phyloP scores from a whole-genome alignment of 192 early-diverging fungal genomes.

The Radiomyces spectabilis region DNA sequence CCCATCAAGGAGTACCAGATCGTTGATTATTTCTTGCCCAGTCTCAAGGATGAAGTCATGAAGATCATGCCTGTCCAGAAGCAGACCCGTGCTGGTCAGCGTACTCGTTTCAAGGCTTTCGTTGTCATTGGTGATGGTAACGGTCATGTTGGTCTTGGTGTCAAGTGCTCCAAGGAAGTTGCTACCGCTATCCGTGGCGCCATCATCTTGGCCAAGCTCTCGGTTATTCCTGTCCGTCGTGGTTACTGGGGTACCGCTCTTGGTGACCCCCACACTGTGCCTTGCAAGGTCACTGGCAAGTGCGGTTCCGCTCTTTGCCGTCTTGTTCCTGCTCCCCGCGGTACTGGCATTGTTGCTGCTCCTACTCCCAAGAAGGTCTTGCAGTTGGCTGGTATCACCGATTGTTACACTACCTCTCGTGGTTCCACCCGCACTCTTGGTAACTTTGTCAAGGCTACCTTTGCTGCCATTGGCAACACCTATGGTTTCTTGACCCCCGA shows the following conservation, averaged over 20 bases:
- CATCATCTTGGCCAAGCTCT: constrained; percentile 98
- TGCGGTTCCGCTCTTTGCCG: constrained; percentile 88
- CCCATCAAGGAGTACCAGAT: constrained; percentile 99
- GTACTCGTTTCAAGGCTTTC: constrained; percentile 99
- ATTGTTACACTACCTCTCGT: constrained; percentile 92
- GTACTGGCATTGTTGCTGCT: constrained; percentile 96
- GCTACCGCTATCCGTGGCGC: constrained; percentile 97
- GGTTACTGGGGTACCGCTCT: constrained; percentile 95
- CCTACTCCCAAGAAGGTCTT: constrained; percentile 96
- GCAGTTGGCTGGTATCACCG: constrained; percentile 90
- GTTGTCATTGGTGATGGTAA: constrained; percentile 96
- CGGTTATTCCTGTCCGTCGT: constrained; percentile 93
- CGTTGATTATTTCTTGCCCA: constrained; percentile 90
- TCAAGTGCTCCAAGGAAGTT: constrained; percentile 99
- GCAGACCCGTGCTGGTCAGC: constrained; percentile 99
- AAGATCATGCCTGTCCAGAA: constrained; percentile 99
- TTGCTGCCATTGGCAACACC: constrained; percentile 92
- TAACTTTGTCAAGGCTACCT: constrained; percentile 98
- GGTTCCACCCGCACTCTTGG: constrained; percentile 96
- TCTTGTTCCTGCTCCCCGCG: constrained; percentile 94
- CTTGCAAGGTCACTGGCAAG: constrained; percentile 94
- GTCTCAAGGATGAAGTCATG: constrained; percentile 99
- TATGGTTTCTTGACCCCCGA: constrained; percentile 97
- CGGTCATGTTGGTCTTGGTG: constrained; percentile 98
- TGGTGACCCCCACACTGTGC: constrained; percentile 96